Evolutionary conservation across 2,329 filamentous ascomycete genomes (phyloP), one percentile per base, ranked within the genome.

Genomic region (Hypoxylon sp.): DNA sequence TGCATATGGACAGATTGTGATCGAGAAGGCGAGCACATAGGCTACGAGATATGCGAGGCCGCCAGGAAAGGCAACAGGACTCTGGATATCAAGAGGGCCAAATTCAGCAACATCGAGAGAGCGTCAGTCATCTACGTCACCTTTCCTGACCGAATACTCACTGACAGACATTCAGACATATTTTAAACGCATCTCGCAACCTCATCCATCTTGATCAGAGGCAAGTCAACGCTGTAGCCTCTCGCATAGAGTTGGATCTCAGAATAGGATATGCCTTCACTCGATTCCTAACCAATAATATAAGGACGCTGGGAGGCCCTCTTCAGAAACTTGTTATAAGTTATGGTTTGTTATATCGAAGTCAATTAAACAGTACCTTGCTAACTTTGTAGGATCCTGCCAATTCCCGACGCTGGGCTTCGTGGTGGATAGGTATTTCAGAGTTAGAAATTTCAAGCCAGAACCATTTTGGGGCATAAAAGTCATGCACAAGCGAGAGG

Each of bases 1-100:
- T 95, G 96, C 78, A 97, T 99, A 72, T 99, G 96, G 96, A 99
- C 96, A 0, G 96, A 99, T 84, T 98, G 96, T 79, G 96, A 99
- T 83, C 89, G 94, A 58, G 96, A 99, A 83, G 96, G 96, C 33
- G 96, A 99, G 78, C 92, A 98, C 75, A 99, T 99, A 71, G 96
- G 96, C 5, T 86, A 91, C 38, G 95, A 99, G 77, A 95, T 99
- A 65, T 89, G 93, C 45, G 87, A 91, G 54, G 90, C 95, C 62
- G 96, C 96, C 4, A 82, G 84, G 48, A 88, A 89, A 73, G 90
- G 87, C 8, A 98, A 97, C 68, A 79, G 84, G 8, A 82, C 82
- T 1, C 89, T 99, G 42, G 85, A 93, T 65, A 87, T 97, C 61
- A 96, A 93, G 75, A 87, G 96, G 72, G 96, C 96, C 12, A 90